Evolutionary conservation across 2,329 filamentous ascomycete species (phyloP).

Genomic region (Blumeria hordei): DNA sequence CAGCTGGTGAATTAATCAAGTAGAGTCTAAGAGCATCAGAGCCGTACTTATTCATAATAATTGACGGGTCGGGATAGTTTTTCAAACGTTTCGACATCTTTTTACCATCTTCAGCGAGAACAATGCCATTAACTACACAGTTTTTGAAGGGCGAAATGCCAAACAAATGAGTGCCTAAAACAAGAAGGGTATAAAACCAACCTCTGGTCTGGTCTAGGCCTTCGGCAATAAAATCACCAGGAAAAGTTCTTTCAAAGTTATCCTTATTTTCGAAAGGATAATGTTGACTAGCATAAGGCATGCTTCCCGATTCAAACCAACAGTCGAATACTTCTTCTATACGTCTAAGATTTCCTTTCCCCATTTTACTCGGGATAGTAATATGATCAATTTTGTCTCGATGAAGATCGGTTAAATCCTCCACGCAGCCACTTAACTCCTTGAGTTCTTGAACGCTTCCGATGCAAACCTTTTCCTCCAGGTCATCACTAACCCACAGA

Average conservation of each 20-base stretch:
- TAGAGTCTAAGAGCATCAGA: slow-evolving; percentile 87
- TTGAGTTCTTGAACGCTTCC: slow-evolving; percentile 69
- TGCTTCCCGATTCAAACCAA: slow-evolving; percentile 90
- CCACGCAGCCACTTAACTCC: slow-evolving; percentile 63
- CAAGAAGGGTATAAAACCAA: slow-evolving; percentile 88
- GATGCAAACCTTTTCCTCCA: slow-evolving; percentile 65
- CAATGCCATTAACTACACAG: slow-evolving; percentile 88
- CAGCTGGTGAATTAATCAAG: slow-evolving; percentile 88
- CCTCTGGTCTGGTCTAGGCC: slow-evolving; percentile 82
- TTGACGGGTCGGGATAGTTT: slow-evolving; percentile 74
- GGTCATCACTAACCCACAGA: slow-evolving; percentile 75
- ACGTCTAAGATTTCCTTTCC: slow-evolving; percentile 60
- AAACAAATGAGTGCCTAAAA: slow-evolving; percentile 73
- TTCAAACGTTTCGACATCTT: slow-evolving; percentile 97
- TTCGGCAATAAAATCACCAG: slow-evolving; percentile 85
- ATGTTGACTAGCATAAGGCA: slow-evolving; percentile 80
- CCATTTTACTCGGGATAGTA: slow-evolving; percentile 74
- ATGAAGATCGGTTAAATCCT: slow-evolving; percentile 66
- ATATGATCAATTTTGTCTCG: slow-evolving; percentile 85
- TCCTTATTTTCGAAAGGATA: slow-evolving; percentile 82
- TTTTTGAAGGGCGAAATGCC: slow-evolving; percentile 75
- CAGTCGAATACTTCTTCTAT: slow-evolving; percentile 86
- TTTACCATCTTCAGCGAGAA: slow-evolving; percentile 83
- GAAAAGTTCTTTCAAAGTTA: slow-evolving; percentile 57
- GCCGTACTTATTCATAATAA: slow-evolving; percentile 71